Percentiles rank a stretch among this genome's conserved stretches.
Conservation (phyloP, 768 basidiomycete genomes). For the Calvatia gigantea region DNA sequence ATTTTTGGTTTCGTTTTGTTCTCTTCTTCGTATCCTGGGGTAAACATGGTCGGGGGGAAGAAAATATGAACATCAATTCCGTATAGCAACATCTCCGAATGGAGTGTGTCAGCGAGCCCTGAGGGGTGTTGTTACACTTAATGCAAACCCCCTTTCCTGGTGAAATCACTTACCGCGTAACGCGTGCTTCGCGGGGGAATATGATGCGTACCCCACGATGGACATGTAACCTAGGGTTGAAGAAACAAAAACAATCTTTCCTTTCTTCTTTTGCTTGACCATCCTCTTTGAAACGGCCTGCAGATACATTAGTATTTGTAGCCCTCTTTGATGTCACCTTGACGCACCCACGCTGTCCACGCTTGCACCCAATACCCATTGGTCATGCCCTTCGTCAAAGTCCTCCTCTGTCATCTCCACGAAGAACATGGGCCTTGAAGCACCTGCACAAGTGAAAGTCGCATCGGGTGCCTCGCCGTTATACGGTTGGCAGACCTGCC, state of each 20-base stretch:
- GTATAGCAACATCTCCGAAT: slow-evolving; percentile 77
- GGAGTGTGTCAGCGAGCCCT: slow-evolving; percentile 84
- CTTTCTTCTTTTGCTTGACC: slow-evolving; percentile 53
- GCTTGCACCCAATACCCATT: slow-evolving; percentile 50
- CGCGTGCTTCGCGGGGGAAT: slow-evolving; percentile 84
- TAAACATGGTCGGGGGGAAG: slow-evolving; percentile 79
- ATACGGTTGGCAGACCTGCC: slow-evolving; percentile 50
- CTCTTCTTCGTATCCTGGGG: slow-evolving; percentile 74
- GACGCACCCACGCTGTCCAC: slow-evolving; percentile 51
- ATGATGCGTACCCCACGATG: slow-evolving; percentile 75
- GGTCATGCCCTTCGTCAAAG: slow-evolving; percentile 43
- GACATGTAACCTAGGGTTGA: slow-evolving; percentile 74
- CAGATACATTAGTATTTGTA: not conserved
- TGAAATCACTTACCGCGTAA: slow-evolving; percentile 55
- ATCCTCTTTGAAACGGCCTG: slow-evolving; percentile 68
- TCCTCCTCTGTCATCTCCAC: slow-evolving; percentile 63
- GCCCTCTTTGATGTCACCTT: not conserved
- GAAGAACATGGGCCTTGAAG: slow-evolving; percentile 67
- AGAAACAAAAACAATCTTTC: slow-evolving; percentile 73
- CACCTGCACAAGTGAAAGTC: slow-evolving; percentile 78
- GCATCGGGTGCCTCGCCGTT: slow-evolving; percentile 67
- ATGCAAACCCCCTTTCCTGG: not conserved
- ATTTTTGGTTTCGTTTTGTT: slow-evolving; percentile 75
- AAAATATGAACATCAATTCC: slow-evolving; percentile 76
- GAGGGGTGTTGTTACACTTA: slow-evolving; percentile 2